Conservation (phyloP, 345 rosid genomes). For the Eucalyptus pumila region DNA sequence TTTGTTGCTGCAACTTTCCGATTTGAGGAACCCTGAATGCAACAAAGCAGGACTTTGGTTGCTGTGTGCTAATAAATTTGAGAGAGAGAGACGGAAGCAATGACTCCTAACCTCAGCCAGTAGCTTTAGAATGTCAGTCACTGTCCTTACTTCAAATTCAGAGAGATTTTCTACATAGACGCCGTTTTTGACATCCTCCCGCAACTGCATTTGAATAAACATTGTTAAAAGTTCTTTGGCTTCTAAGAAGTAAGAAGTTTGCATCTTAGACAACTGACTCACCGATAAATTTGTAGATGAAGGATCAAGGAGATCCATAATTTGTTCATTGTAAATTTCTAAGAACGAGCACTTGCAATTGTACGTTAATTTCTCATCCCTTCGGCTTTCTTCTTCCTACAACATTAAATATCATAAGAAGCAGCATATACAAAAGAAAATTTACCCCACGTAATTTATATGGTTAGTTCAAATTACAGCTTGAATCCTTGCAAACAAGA, state of each 20-base stretch:
- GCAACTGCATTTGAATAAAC: slow-evolving; percentile 30
- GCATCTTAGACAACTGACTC: neutral
- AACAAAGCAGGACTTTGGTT: neutral
- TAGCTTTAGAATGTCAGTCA: slow-evolving; percentile 70
- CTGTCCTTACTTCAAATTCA: slow-evolving; percentile 76
- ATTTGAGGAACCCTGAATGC: slow-evolving; percentile 65
- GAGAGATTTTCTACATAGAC: slow-evolving; percentile 93
- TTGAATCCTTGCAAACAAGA: slow-evolving; percentile 92
- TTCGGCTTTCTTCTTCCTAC: slow-evolving; percentile 94
- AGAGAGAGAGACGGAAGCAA: neutral
- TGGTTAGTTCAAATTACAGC: slow-evolving; percentile 35
- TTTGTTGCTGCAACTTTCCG: slow-evolving; percentile 91
- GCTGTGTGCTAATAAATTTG: neutral
- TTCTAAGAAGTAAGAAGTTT: neutral
- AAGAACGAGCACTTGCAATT: slow-evolving; percentile 95
- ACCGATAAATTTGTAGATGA: slow-evolving; percentile 82
- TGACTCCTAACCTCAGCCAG: slow-evolving; percentile 52
- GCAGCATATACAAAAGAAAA: neutral
- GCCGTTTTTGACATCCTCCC: slow-evolving; percentile 79
- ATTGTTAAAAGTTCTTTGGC: neutral
- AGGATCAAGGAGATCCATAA: slow-evolving; percentile 95
- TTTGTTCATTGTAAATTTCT: slow-evolving; percentile 94
- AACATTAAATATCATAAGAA: neutral
- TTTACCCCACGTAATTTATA: neutral
- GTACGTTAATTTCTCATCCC: slow-evolving; percentile 77